These are phyloP conservation scores for Aspergillus viridinutans DNA, from an alignment of 2,329 filamentous ascomycete species.

Conservation along the genomic window DNA sequence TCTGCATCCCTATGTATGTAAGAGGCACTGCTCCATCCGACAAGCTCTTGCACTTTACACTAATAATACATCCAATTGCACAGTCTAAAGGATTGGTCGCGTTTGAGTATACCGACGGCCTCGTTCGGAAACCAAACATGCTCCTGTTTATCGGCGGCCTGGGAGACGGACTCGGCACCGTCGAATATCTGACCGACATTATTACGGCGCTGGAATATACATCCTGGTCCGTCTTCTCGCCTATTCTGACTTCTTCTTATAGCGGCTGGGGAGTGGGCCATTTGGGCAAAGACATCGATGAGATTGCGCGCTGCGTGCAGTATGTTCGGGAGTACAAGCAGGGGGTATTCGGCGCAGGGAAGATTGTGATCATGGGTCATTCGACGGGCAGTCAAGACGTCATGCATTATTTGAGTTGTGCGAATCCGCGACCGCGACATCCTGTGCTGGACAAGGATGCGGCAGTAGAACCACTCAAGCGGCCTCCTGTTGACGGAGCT, in stretches of 20 bases:
- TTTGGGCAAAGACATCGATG: slow-evolving; percentile 51
- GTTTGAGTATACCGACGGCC: slow-evolving; percentile 36
- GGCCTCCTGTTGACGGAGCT: slow-evolving; percentile 62
- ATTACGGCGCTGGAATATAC: slow-evolving; percentile 45
- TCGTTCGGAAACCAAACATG: slow-evolving; percentile 39
- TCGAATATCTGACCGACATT: slow-evolving; percentile 51
- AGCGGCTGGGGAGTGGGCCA: slow-evolving; percentile 52
- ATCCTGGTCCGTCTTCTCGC: slow-evolving; percentile 51
- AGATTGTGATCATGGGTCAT: slow-evolving; percentile 64
- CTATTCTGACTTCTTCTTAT: slow-evolving; percentile 51
- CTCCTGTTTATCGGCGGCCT: slow-evolving; percentile 59
- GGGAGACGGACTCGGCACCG: slow-evolving; percentile 53
- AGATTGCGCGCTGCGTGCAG: slow-evolving; percentile 49
- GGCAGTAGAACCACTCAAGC: background rate
- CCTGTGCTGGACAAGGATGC: background rate
- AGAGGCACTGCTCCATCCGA: background rate
- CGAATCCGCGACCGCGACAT: slow-evolving; percentile 31
- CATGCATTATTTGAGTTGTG: slow-evolving; percentile 57
- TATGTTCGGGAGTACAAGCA: slow-evolving; percentile 45
- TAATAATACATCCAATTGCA: background rate
- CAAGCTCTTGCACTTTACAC: background rate
- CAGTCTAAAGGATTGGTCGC: slow-evolving; percentile 27
- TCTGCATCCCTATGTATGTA: background rate
- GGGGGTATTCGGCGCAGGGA: slow-evolving; percentile 26
- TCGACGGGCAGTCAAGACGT: slow-evolving; percentile 67